These are phyloP conservation scores for Orychophragmus violaceus DNA, from an alignment of 345 rosid species.

Conservation along the genomic window DNA sequence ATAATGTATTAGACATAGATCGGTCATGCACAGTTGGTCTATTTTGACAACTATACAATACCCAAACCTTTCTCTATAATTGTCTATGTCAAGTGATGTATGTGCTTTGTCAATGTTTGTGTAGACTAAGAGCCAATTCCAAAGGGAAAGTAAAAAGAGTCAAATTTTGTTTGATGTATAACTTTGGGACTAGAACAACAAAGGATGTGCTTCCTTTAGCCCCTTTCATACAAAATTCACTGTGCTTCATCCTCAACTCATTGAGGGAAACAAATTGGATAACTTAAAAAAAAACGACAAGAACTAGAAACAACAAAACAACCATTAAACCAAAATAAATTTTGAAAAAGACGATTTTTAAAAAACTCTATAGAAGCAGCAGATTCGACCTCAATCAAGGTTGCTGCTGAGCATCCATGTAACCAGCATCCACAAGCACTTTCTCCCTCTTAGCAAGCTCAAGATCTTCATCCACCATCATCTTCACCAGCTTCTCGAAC, in stretches of 20 bases:
- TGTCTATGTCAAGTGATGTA: neutral
- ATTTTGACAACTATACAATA: no score
- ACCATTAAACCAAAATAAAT: neutral
- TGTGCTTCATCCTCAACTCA: slow-evolving; percentile 6
- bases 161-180: neutral
- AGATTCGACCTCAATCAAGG: slow-evolving; percentile 36
- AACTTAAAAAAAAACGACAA: slow-evolving; percentile 11
- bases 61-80: no score
- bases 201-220: neutral
- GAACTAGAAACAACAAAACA: slow-evolving; percentile 12
- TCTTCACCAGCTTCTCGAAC: slow-evolving; percentile 78
- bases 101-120: neutral
- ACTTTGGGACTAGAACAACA: slow-evolving; percentile 7
- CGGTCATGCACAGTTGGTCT: no score
- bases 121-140: neutral
- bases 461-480: slow-evolving; percentile 89
- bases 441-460: slow-evolving; percentile 88
- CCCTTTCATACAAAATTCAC: slow-evolving; percentile 16
- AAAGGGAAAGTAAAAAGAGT: neutral
- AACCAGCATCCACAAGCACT: slow-evolving; percentile 94
- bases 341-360: neutral
- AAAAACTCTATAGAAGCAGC: neutral
- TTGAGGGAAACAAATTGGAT: slow-evolving; percentile 12
- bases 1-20: no score
- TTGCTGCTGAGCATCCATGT: slow-evolving; percentile 81